phyloP scores from a whole-genome alignment of 345 rosid genomes.

The Acer negundo region DNA sequence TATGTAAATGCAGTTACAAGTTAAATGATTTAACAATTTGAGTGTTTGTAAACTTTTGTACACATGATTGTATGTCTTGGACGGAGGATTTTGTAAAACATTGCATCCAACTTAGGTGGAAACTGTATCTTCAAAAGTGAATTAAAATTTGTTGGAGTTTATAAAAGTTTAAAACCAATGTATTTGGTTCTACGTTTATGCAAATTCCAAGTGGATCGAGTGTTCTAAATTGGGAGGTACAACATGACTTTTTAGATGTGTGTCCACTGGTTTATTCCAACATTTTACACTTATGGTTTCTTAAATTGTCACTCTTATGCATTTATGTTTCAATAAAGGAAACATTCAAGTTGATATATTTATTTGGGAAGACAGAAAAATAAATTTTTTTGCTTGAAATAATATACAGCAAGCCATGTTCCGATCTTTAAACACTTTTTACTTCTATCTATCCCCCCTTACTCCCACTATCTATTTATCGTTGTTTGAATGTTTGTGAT shows the following conservation, averaged over 20 bases:
- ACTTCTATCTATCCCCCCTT: background rate
- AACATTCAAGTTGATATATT: background rate
- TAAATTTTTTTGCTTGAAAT: background rate
- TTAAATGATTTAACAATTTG: background rate
- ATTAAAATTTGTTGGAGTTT: background rate
- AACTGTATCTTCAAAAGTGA: background rate
- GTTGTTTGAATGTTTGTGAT: background rate
- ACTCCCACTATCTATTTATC: background rate
- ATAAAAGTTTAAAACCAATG: background rate
- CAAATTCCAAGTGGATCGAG: background rate
- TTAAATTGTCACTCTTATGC: constrained; percentile 1
- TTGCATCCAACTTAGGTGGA: background rate
- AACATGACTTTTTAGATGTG: background rate
- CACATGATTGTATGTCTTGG: background rate
- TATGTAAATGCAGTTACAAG: background rate
- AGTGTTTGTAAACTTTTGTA: background rate
- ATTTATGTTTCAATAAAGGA: background rate
- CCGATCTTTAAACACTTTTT: background rate
- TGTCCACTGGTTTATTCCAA: background rate
- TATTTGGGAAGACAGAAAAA: background rate
- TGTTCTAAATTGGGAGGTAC: background rate
- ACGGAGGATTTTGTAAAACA: background rate
- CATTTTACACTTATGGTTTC: background rate
- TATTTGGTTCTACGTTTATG: background rate
- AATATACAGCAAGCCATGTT: background rate